A percentile compares a stretch with the other conserved stretches of the same genome.
Evolutionary conservation across 352 stramenopile genomes (phyloP).

Genomic region (Globisporangium acanthophoron): DNA sequence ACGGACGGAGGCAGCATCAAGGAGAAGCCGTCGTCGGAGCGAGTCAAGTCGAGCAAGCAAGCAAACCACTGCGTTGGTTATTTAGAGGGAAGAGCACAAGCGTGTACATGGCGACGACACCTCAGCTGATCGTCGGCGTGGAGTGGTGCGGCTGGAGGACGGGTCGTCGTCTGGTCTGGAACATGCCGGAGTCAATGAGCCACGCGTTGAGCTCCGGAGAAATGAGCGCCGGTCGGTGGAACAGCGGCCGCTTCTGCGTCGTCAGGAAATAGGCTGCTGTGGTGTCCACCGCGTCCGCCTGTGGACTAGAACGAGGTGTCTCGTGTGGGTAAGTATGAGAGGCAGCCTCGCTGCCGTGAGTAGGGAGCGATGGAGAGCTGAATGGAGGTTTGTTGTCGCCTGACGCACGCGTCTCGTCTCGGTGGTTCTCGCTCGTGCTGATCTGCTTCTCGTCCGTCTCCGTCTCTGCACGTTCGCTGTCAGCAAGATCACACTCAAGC

Average conservation of each 20-base stretch:
- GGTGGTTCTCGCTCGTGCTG: background rate
- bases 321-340: slow-evolving; percentile 13
- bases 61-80: slow-evolving; percentile 1
- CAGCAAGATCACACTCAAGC: too few relatives aligned
- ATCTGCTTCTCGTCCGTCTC: background rate
- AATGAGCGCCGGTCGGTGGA: slow-evolving; percentile 58
- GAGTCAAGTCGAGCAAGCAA: too few relatives aligned
- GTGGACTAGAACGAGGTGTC: background rate
- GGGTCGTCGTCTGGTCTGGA: slow-evolving; percentile 22
- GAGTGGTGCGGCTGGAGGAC: background rate
- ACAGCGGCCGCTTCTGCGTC: slow-evolving; percentile 15
- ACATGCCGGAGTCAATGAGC: slow-evolving; percentile 44
- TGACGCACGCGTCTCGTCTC: background rate
- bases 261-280: background rate
- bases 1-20: background rate
- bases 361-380: background rate
- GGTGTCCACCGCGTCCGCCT: background rate
- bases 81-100: background rate
- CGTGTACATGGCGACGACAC: background rate
- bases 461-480: slow-evolving; percentile 3
- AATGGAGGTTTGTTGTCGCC: slow-evolving; percentile 15
- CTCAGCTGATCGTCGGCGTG: background rate
- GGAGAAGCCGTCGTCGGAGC: too few relatives aligned
- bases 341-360: background rate
- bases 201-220: slow-evolving; percentile 45